Evolutionary conservation across 352 stramenopile species (phyloP).

Genomic region (Globisporangium canariense): DNA sequence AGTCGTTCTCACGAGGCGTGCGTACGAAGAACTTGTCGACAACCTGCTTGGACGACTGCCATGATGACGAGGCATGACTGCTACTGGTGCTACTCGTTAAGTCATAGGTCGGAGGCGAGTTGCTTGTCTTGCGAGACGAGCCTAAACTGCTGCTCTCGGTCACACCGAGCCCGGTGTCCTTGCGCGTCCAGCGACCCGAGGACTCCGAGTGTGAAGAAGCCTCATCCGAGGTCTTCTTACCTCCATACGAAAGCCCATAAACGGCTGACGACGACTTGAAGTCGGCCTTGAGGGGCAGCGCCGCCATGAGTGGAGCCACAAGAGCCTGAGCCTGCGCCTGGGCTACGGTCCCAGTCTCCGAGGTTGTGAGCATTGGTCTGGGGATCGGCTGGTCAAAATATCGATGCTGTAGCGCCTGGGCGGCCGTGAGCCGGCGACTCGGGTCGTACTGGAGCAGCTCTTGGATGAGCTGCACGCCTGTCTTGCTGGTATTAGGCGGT

Average conservation of each 20-base stretch:
- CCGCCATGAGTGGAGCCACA: neutral
- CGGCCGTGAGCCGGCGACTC: slow-evolving; percentile 78
- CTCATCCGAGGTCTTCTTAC: slow-evolving; percentile 11
- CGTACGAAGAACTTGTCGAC: slow-evolving; percentile 13
- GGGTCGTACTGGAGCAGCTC: slow-evolving; percentile 93
- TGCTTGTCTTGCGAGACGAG: slow-evolving; percentile 14
- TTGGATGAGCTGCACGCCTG: slow-evolving; percentile 80
- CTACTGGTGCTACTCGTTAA: neutral
- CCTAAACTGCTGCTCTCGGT: neutral
- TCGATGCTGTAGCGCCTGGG: slow-evolving; percentile 91
- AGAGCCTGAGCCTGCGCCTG: neutral
- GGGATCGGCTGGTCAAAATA: slow-evolving; percentile 84
- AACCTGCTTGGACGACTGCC: slow-evolving; percentile 10
- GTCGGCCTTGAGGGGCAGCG: slow-evolving; percentile 28
- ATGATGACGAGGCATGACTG: neutral
- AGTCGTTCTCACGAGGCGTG: slow-evolving; percentile 19
- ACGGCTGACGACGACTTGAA: slow-evolving; percentile 20
- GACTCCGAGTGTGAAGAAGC: neutral
- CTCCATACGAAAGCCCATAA: neutral
- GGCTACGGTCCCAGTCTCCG: neutral
- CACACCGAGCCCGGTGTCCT: slow-evolving; percentile 3
- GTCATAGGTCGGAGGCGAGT: slow-evolving; percentile 10
- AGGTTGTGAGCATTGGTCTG: slow-evolving; percentile 31
- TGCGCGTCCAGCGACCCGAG: slow-evolving; percentile 15
- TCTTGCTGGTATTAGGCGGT: slow-evolving; percentile 56